phyloP scores from a whole-genome alignment of 2,329 filamentous ascomycete genomes.

The Hymenoscyphus linearis region DNA sequence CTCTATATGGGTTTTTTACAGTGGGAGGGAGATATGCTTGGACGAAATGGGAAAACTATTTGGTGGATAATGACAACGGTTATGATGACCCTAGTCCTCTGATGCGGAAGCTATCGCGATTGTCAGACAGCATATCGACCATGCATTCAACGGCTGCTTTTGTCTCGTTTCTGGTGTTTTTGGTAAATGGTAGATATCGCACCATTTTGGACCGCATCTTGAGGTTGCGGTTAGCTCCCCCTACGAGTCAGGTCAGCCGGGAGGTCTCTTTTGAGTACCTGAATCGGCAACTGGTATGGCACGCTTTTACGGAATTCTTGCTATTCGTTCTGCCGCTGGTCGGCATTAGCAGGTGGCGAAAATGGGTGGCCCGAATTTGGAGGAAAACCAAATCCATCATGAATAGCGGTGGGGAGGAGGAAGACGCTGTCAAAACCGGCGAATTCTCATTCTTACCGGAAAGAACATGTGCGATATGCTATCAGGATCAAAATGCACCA shows the following conservation, averaged over 20 bases:
- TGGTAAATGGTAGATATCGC: constrained; percentile 84
- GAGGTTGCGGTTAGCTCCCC: constrained; percentile 77
- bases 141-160: constrained; percentile 78
- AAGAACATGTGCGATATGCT: constrained; percentile 93
- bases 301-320: constrained; percentile 99
- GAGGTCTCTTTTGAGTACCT: constrained; percentile 97
- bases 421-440: constrained; percentile 54
- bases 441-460: constrained; percentile 85
- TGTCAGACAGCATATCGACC: constrained; percentile 66
- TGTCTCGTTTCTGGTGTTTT: constrained; percentile 81
- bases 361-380: constrained; percentile 86
- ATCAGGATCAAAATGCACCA: constrained; percentile 79
- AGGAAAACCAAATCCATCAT: constrained; percentile 68
- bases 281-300: constrained; percentile 96
- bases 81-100: constrained; percentile 56
- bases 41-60: constrained; percentile 86
- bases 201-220: constrained; percentile 84
- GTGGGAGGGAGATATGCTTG: constrained; percentile 86
- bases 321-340: constrained; percentile 95
- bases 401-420: constrained; percentile 43
- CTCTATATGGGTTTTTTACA: constrained; percentile 75
- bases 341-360: constrained; percentile 85
- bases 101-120: constrained; percentile 53
- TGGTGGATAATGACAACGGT: constrained; percentile 70
- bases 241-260: constrained; percentile 76